Percentiles rank a stretch among this genome's conserved stretches.
Conservation (phyloP, 805 yeast genomes). For the Candida nitratophila region DNA sequence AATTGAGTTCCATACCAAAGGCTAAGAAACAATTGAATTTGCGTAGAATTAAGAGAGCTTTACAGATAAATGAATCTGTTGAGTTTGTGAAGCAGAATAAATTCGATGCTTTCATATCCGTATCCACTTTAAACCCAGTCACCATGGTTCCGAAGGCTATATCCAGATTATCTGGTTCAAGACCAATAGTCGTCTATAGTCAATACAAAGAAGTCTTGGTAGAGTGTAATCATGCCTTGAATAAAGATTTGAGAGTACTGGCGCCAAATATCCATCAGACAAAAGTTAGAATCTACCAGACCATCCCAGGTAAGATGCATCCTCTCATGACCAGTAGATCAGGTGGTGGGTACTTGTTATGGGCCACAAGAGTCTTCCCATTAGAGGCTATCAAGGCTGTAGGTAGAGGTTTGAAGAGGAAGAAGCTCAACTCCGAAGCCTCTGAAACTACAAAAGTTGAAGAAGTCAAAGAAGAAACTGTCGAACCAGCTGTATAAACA, state of each 20-base stretch:
- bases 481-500: no score
- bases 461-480: neutral
- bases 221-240: conserved; percentile 63
- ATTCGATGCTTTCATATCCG: conserved; percentile 72
- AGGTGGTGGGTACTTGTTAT: conserved; percentile 82
- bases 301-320: conserved; percentile 89
- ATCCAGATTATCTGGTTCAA: conserved; percentile 69
- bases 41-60: conserved; percentile 54
- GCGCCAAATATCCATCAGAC: conserved; percentile 83
- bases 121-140: conserved; percentile 64
- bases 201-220: conserved; percentile 76
- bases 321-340: conserved; percentile 93
- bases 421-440: conserved; percentile 17
- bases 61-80: conserved; percentile 41
- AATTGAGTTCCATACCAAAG: conserved; percentile 48
- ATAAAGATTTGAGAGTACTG: conserved; percentile 60
- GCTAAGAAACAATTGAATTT: conserved; percentile 59
- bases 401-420: conserved; percentile 52
- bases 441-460: conserved; percentile 8
- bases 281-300: conserved; percentile 80
- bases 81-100: conserved; percentile 41
- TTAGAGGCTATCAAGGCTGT: conserved; percentile 56
- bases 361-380: conserved; percentile 77
- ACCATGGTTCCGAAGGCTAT: conserved; percentile 56
- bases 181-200: conserved; percentile 78